Conservation (phyloP, 371 early-diverging fungal species). For the Rhizomucor pusillus region DNA sequence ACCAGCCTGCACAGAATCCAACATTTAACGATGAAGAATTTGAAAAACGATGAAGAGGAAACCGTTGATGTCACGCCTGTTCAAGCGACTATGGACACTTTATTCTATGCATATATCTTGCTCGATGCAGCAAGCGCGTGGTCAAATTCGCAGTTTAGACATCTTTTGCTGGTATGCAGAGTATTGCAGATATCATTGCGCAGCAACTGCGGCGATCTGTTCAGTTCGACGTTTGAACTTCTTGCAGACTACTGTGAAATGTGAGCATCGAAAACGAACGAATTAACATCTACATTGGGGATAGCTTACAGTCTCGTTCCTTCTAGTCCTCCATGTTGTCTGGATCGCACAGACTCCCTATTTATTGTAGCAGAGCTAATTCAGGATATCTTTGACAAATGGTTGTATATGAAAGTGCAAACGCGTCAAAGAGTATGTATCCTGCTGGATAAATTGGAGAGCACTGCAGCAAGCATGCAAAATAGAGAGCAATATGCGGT, state of each 20-base stretch:
- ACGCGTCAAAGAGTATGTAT: slow-evolving; percentile 15
- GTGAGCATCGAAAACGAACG: slow-evolving; percentile 13
- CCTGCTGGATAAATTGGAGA: slow-evolving; percentile 4
- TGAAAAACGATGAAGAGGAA: background rate
- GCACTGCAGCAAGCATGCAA: background rate
- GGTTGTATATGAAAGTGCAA: slow-evolving; percentile 17
- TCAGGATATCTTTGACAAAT: slow-evolving; percentile 18
- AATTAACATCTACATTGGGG: no score
- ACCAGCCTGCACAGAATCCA: no score
- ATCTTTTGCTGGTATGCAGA: slow-evolving; percentile 2
- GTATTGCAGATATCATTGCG: slow-evolving; percentile 15
- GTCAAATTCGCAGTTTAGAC: slow-evolving; percentile 4
- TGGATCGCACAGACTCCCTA: slow-evolving; percentile 2
- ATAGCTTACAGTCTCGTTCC: no score
- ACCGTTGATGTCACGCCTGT: background rate
- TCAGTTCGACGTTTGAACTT: slow-evolving; percentile 21
- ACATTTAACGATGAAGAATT: no score
- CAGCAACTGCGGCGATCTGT: slow-evolving; percentile 17
- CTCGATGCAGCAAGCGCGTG: slow-evolving; percentile 22
- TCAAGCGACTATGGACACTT: slow-evolving; percentile 6
- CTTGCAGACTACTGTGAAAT: slow-evolving; percentile 23
- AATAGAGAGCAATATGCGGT: no score
- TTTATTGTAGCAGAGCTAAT: slow-evolving; percentile 4
- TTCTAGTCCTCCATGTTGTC: slow-evolving; percentile 5
- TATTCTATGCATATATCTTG: slow-evolving; percentile 25